phyloP scores from a whole-genome alignment of 2,329 filamentous ascomycete genomes.

The Orbilia quercus region DNA sequence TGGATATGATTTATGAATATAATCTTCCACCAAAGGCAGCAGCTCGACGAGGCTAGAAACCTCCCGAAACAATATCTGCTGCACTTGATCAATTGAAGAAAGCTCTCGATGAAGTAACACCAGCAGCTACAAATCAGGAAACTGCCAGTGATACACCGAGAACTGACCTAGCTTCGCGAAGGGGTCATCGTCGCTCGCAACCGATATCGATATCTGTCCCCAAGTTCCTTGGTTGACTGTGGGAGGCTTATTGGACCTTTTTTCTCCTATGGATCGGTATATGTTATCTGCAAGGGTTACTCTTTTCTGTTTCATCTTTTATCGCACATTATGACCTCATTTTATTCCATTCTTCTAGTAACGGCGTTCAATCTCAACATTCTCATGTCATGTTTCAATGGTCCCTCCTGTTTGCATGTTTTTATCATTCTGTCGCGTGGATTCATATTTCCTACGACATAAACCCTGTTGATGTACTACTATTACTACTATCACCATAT shows the following conservation, averaged over 20 bases:
- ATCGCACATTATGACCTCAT: background rate
- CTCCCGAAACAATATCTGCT: background rate
- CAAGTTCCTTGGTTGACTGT: too few species aligned
- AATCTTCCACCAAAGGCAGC: conserved; percentile 18
- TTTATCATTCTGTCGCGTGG: background rate
- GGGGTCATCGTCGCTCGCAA: too few species aligned
- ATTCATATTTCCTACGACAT: background rate
- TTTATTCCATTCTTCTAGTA: background rate
- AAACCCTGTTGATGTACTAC: conserved; percentile 2
- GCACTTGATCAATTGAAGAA: too few species aligned
- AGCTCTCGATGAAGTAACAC: too few species aligned
- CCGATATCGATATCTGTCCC: too few species aligned
- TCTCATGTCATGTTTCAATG: background rate
- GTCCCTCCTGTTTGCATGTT: background rate
- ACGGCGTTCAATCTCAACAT: conserved; percentile 3
- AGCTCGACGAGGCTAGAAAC: conserved; percentile 25
- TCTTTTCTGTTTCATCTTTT: background rate
- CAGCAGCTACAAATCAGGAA: too few species aligned
- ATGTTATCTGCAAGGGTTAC: background rate
- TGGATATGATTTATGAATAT: conserved; percentile 47
- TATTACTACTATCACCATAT: background rate
- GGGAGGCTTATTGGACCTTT: too few species aligned
- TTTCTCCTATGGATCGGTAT: too few species aligned
- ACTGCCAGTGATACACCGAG: too few species aligned
- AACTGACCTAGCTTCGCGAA: too few species aligned